These are phyloP conservation scores for Cornus suecica DNA, from an alignment of 148 eudicot species.

Conservation along the genomic window DNA sequence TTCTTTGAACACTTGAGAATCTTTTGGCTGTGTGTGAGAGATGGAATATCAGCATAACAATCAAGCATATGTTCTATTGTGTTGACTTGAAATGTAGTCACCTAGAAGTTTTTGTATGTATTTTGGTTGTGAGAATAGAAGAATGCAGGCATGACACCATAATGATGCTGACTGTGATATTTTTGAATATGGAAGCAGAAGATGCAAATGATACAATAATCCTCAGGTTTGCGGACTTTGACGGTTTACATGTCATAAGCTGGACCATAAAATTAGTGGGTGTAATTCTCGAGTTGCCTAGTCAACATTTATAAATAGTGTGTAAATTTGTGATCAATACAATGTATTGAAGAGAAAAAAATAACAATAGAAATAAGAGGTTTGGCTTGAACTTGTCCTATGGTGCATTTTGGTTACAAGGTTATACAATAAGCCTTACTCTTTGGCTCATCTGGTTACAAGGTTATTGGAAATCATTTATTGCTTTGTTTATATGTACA, in stretches of 20 bases:
- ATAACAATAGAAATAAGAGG: not conserved
- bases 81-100: not conserved
- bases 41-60: not conserved
- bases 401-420: not conserved
- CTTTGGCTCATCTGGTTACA: no score
- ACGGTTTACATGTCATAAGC: not conserved
- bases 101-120: not conserved
- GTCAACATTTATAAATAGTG: no score
- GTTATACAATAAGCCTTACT: no score
- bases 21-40: no score
- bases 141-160: not conserved
- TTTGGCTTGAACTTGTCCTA: not conserved
- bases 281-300: not conserved
- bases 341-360: not conserved
- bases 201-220: not conserved
- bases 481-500: not conserved
- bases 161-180: not conserved
- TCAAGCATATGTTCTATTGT: not conserved
- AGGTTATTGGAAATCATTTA: no score
- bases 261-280: not conserved
- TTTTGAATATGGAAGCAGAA: not conserved
- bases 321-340: no score
- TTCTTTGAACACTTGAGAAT: no score
- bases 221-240: not conserved
- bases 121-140: not conserved